Percentiles rank a stretch among this genome's conserved stretches.
Conservation (phyloP, 306 rosid genomes). For the Hippophae gyantsensis region DNA sequence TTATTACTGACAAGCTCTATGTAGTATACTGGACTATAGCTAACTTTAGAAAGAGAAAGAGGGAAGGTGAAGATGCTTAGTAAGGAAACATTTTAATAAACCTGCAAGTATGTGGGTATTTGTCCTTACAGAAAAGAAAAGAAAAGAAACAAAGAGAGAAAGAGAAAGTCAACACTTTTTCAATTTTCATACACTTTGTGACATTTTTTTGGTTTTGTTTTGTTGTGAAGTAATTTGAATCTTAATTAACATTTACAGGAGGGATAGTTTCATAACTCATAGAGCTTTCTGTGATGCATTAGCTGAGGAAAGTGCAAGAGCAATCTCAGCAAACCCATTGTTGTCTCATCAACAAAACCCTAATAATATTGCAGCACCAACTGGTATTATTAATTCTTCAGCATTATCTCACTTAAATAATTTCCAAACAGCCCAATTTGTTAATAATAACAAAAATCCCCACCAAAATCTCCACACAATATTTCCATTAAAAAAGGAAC, state of each 20-base stretch:
- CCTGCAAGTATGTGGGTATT: background rate
- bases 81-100: slow-evolving; percentile 14
- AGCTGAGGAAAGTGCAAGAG: slow-evolving; percentile 86
- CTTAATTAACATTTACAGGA: slow-evolving; percentile 37
- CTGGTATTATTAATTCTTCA: slow-evolving; percentile 17
- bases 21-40: no score
- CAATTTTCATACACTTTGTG: background rate
- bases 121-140: slow-evolving; percentile 1
- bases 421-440: slow-evolving; percentile 31
- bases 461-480: slow-evolving; percentile 23
- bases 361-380: background rate
- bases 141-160: background rate
- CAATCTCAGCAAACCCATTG: slow-evolving; percentile 31
- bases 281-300: slow-evolving; percentile 98
- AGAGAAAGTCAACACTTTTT: slow-evolving; percentile 21
- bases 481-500: slow-evolving; percentile 48
- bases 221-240: slow-evolving; percentile 5
- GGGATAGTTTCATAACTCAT: slow-evolving; percentile 97
- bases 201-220: slow-evolving; percentile 11
- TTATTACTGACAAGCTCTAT: no score
- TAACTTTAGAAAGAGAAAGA: no score
- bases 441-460: background rate
- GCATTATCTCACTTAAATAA: slow-evolving; percentile 19
- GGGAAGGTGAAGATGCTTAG: background rate
- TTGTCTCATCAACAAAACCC: slow-evolving; percentile 16